Evolutionary conservation across 441 rosid species (phyloP).

Genomic region (Mallotus repandus): DNA sequence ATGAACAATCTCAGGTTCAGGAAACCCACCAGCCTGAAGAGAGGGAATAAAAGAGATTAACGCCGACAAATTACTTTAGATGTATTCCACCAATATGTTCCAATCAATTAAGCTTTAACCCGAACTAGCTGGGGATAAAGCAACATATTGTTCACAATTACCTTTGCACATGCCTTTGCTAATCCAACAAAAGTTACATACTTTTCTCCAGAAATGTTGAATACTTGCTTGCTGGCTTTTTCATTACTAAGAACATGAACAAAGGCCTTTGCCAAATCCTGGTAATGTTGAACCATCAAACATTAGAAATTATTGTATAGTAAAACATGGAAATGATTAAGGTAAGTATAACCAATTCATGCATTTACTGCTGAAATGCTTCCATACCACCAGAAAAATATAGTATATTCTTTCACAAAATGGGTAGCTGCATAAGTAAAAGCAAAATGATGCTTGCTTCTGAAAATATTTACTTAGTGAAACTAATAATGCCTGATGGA

Average conservation of each 20-base stretch:
- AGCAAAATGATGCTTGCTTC: too few species aligned
- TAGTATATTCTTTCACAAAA: not conserved
- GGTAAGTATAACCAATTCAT: too few species aligned
- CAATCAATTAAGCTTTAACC: not conserved
- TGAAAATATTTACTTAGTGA: not conserved
- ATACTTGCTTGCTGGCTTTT: conserved; percentile 80
- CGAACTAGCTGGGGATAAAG: too few species aligned
- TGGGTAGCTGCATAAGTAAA: not conserved
- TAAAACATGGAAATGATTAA: not conserved
- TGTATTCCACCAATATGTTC: not conserved
- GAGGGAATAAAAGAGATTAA: not conserved
- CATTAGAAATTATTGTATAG: conserved; percentile 9
- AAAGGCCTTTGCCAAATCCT: conserved; percentile 89
- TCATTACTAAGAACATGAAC: conserved; percentile 70
- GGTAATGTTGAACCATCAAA: conserved; percentile 27
- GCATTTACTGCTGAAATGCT: not conserved
- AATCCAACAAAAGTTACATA: conserved; percentile 85
- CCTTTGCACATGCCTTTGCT: conserved; percentile 97
- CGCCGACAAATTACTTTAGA: not conserved
- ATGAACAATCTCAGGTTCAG: conserved; percentile 86
- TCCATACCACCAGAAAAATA: not conserved
- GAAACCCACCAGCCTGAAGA: conserved; percentile 85
- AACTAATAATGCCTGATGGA: not conserved
- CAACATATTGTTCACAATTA: conserved; percentile 21
- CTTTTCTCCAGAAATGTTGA: conserved; percentile 92